Evolutionary conservation across 2,329 filamentous ascomycete genomes (phyloP), one percentile per base, ranked within the genome.

Genomic region (Monosporascus ibericus): DNA sequence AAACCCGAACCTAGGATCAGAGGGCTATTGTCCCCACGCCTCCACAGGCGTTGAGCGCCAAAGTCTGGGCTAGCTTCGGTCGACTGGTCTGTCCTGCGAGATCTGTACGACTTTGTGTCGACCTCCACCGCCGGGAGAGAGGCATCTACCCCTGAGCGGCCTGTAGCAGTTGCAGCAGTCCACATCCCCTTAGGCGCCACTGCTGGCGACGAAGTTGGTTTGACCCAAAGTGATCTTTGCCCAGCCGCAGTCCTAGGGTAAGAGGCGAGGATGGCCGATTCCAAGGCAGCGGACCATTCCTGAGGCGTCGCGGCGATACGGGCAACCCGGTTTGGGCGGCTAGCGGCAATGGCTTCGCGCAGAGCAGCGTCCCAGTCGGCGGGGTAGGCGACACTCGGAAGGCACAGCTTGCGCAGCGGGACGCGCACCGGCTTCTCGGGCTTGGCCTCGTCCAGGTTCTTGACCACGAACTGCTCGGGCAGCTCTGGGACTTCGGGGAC

Each of bases 241-340:
- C 30, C 11, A 14, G 30, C 30, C 11, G 30, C 14, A 5, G 30
- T 14, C 30, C 11, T 34, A 39, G 63, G 66, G 20, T 62, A 60
- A 38, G 70, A 70, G 39, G 65, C 63, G 5, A 60, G 54, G 24
- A 72, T 55, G 18, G 72, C 70, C 48, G 68, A 55, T 4, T 64
- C 55, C 1, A 78, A 67, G 4, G 75, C 75, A 18, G 62, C 61
- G 8, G 65, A 61, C 70, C 71, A 73, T 22, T 69, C 61, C 37
- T 58, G 61, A 20, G 63, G 58, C 17, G 63, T 60, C 3, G 59
- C 54, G 22, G 34, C 9, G 38, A 38, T 58, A 22, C 61, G 61
- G 20, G 30, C 48, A 25, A 61, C 48, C 22, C 8, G 42, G 25
- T 57, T 58, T 6, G 58, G 62, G 42, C 65, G 65, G 56, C 68